phyloP scores from a whole-genome alignment of 192 early-diverging fungal genomes.

The Linnemannia exigua region DNA sequence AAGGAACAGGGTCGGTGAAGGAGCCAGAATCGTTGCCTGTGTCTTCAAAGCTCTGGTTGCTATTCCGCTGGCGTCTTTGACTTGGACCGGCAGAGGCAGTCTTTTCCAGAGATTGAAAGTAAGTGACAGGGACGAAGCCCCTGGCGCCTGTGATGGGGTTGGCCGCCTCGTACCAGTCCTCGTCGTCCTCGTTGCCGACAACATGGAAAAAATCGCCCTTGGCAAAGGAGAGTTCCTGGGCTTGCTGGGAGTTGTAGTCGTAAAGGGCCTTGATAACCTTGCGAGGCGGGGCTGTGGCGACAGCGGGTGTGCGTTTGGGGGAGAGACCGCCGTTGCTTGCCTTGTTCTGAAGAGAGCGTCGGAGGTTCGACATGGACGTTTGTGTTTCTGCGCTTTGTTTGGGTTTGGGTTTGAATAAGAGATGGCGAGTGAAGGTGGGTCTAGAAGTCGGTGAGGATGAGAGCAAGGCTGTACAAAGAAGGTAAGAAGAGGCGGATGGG shows the following conservation, averaged over 20 bases:
- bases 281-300: slow-evolving; percentile 61
- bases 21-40: slow-evolving; percentile 50
- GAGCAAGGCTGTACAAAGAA: not conserved
- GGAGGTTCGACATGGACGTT: slow-evolving; percentile 35
- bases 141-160: slow-evolving; percentile 78
- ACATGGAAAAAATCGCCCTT: slow-evolving; percentile 85
- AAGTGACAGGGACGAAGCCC: slow-evolving; percentile 77
- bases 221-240: slow-evolving; percentile 75
- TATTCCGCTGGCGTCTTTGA: slow-evolving; percentile 29
- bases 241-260: slow-evolving; percentile 70
- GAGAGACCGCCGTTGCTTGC: slow-evolving; percentile 31
- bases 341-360: slow-evolving; percentile 44
- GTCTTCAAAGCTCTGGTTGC: slow-evolving; percentile 51
- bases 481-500: not conserved
- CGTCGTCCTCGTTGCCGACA: slow-evolving; percentile 75
- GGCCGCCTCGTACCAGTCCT: slow-evolving; percentile 79
- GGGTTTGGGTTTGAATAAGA: not conserved
- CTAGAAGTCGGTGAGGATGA: not conserved
- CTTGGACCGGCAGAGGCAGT: not conserved
- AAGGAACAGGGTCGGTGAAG: slow-evolving; percentile 29
- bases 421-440: not conserved
- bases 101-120: slow-evolving; percentile 80
- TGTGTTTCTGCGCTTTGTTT: slow-evolving; percentile 2
- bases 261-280: slow-evolving; percentile 81
- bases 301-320: slow-evolving; percentile 28